Evolutionary conservation across 2,329 filamentous ascomycete genomes (phyloP), one percentile per base, ranked within the genome.

Genomic region (Cephalotrichum gorgonifer): DNA sequence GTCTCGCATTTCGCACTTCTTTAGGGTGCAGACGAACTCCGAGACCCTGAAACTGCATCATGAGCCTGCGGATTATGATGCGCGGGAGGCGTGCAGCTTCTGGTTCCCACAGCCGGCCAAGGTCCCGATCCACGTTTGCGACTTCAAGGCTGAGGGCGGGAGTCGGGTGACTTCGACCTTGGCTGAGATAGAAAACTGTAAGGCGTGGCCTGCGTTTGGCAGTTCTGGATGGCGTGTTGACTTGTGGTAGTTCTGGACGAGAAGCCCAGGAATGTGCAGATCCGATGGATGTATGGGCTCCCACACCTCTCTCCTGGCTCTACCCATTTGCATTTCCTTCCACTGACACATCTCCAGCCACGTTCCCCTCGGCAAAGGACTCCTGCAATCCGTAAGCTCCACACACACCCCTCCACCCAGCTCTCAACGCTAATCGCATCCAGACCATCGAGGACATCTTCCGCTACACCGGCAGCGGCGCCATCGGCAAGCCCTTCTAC

Each of bases 361-460:
- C 15, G 41, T 49, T 22, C 28, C 39, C 39, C 15, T 43, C 17
- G 47, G 47, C 27, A 44, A 43, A 15, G 47, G 47, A 17, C 23
- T 43, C 26, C 20, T 49, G 6, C 47, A 49, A 30, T 49, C 47
- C 12, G 43, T 44, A 44, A 9, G 26, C 25, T n/a, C 25, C 26
- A 20, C 43, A 17, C 22, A 6, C 25, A 4, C 23, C 22, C 22
- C 26, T 4, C 22, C n/a, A 12, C 22, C 23, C 11, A 26, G 3
- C 23, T 15, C 22, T 3, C 28, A 26, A 42, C 20, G 12, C 41
- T 43, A 27, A 43, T n/a, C 41, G 4, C 23, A 6, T n/a, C 17
- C n/a, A 44, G 43, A 49, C 47, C 41, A 44, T 49, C 39, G 47
- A 49, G 25, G 47, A 49, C 41, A 49, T 49, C 20, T 49, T 43